Evolutionary conservation across 768 basidiomycete species (phyloP), one percentile per base, ranked within the genome.

Genomic region (Tylopilus felleus): DNA sequence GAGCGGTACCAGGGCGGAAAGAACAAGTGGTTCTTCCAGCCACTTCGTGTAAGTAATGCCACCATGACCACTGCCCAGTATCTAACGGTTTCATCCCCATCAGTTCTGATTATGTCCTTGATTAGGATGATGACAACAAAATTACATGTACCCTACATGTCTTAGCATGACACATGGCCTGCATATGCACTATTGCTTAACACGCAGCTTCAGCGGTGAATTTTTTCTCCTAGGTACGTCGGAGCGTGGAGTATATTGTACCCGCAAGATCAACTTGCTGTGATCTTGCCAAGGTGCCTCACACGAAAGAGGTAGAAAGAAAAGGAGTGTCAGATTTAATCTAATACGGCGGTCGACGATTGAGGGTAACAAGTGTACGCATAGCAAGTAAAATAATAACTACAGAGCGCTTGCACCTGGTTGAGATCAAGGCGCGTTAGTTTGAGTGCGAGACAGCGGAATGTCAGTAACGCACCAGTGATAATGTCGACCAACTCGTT

Each of bases 11-110:
- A 80, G 46, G 75, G 78, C 48, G 97, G 97, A 56, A 95, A 96
- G 85, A 98, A 97, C 85, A 86, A 86, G 74, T 98, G 95, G 95
- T 98, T 95, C 83, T 95, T 94, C 86, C 81, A 84, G 59, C 71
- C 87, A 51, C 84, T 93, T 60, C 84, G 85, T 70, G 91, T 93
- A 79, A 71, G 78, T 71, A 19, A 23, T 2, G 4, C 4, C 14
- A 1, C 44, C 13, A 33, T 21, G 3, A 12, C 16, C 17, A 10
- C 5, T 21, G 16, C 25, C 22, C 5, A 27, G 8, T 14, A 13
- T 40, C 59, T 70, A 28, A 66, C 17, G 2, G 17, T 21, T 25
- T 1, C 27, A 6, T 6, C 46, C 36, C 7, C 27, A 6, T 13
- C 35, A 75, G 74, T 75, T 77, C 68, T 77, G 65, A 74, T 65